These are phyloP conservation scores for Mycena rebaudengoi DNA, from an alignment of 768 basidiomycete species.

Conservation along the genomic window DNA sequence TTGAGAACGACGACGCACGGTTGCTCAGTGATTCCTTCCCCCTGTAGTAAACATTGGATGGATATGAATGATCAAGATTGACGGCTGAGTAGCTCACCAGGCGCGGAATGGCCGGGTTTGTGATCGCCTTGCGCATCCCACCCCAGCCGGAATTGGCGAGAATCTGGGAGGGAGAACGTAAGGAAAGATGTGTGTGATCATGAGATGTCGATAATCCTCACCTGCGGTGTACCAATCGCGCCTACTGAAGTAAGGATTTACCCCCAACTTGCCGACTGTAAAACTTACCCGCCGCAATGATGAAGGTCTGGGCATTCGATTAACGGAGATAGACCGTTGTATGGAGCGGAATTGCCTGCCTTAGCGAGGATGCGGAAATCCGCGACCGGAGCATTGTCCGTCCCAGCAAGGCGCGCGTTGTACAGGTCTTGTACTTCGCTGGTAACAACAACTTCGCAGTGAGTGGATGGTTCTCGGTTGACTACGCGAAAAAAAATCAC, in stretches of 20 bases:
- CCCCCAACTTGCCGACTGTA: too few relatives aligned
- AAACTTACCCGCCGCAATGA: too few relatives aligned
- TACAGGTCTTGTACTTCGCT: too few relatives aligned
- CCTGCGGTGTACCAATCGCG: conserved; percentile 5
- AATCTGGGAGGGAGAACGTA: not conserved
- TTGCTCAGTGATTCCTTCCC: conserved; percentile 2
- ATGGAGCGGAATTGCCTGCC: too few relatives aligned
- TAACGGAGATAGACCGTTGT: too few relatives aligned
- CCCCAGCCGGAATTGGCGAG: conserved; percentile 7
- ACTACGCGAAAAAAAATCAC: not conserved
- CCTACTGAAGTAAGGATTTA: not conserved
- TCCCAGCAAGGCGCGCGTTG: too few relatives aligned
- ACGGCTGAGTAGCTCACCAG: not conserved
- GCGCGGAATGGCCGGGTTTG: not conserved
- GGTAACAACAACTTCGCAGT: too few relatives aligned
- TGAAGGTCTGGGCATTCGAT: too few relatives aligned
- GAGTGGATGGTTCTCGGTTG: too few relatives aligned
- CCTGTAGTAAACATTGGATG: too few relatives aligned
- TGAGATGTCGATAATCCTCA: not conserved
- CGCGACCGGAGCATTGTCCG: too few relatives aligned
- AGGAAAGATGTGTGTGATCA: not conserved
- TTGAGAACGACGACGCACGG: not conserved
- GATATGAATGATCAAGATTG: not conserved
- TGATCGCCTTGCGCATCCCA: not conserved
- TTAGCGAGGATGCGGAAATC: too few relatives aligned